Evolutionary conservation across 306 rosid species (phyloP), one percentile per base, ranked within the genome.

Genomic region (Oxytropis ochrocephala): DNA sequence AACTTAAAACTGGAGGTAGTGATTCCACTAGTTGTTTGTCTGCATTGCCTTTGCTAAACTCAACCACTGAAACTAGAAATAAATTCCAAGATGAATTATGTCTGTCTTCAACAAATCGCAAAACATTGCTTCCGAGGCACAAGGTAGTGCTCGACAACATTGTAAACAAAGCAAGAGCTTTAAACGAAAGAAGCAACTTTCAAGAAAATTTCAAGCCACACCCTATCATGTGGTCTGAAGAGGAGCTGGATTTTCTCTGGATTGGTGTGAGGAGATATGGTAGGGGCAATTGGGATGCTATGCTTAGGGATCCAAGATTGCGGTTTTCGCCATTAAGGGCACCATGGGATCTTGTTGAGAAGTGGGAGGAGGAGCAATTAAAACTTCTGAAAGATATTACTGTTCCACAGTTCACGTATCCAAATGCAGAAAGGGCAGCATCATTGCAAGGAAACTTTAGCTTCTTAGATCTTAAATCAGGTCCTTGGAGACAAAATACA

Each of bases 171-270:
- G 29, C 83, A 42, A 75, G 84, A 79, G 79, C 81, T 62, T 69
- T 63, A 57, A 73, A 78, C 56, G 86, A 76, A 33, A 62, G 79
- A 74, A 84, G 79, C 12, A 73, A 41, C 13, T 76, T 70, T 68
- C 79, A 76, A 64, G 85, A 79, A 62, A 73, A 60, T 42, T 58
- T 49, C 55, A 75, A 44, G 83, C 79, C 75, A 6, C 46, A 39
- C 62, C 65, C 60, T 68, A 57, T 59, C 56, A 54, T 47, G 54
- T 86, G 95, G 91, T 82, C 89, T 43, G 91, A 88, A 76, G 95
- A 88, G 83, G 95, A 88, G 82, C 75, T 88, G 75, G 95, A 88
- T 84, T 84, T 52, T 78, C 81, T 86, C 11, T 88, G 95, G 95
- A 80, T 88, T 58, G 95, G 95, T 57, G 86, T 88, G 67, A 85